These are phyloP conservation scores for Phytophthora palmivora DNA, from an alignment of 352 stramenopile species.

Conservation along the genomic window DNA sequence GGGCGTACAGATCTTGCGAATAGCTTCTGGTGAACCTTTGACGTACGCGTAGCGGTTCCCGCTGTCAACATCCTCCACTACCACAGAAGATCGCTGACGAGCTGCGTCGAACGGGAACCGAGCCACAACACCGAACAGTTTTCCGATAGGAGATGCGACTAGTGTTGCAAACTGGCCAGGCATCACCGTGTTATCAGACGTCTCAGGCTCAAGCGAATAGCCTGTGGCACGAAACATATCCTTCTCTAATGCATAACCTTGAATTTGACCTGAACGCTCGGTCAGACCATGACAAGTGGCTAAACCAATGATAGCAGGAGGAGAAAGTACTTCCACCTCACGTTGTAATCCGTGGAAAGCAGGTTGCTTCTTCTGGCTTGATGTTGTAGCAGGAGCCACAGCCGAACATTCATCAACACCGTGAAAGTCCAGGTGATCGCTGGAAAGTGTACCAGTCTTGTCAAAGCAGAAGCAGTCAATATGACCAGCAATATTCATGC, in stretches of 20 bases:
- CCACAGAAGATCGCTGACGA: conserved; percentile 70
- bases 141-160: conserved; percentile 73
- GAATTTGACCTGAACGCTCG: conserved; percentile 54
- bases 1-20: conserved; percentile 67
- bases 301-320: conserved; percentile 63
- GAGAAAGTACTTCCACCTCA: conserved; percentile 76
- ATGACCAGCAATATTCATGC: conserved; percentile 76
- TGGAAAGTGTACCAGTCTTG: conserved; percentile 84
- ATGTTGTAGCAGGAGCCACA: conserved; percentile 7
- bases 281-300: conserved; percentile 75
- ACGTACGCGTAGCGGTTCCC: conserved; percentile 68
- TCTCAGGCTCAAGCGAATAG: conserved; percentile 65
- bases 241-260: conserved; percentile 74
- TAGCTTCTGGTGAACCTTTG: conserved; percentile 73
- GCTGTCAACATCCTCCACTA: conserved; percentile 76
- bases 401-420: conserved; percentile 68
- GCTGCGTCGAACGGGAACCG: conserved; percentile 77
- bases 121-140: conserved; percentile 73
- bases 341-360: conserved; percentile 62
- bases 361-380: conserved; percentile 24
- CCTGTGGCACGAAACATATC: conserved; percentile 78
- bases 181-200: conserved; percentile 25
- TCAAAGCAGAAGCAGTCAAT: conserved; percentile 85
- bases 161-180: conserved; percentile 57
- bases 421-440: conserved; percentile 75